Conservation (phyloP, 208 protist species). For the Wallacemonas rigidus region DNA sequence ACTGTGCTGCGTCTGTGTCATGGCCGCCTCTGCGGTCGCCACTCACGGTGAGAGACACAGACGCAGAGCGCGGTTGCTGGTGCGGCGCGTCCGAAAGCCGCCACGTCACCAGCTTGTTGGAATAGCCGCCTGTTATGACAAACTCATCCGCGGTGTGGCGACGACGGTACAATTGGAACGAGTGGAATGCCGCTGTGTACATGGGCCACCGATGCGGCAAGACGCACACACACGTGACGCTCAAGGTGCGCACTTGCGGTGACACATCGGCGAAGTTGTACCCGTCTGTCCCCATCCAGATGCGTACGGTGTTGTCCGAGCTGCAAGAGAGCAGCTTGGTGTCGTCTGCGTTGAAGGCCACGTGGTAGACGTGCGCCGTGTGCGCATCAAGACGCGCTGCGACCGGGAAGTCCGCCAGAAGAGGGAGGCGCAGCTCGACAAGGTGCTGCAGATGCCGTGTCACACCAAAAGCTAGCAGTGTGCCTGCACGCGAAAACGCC, state of each 20-base stretch:
- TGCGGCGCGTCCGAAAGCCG: not conserved
- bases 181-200: constrained; percentile 73
- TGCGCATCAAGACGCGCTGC: constrained; percentile 47
- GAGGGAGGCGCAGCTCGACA: constrained; percentile 55
- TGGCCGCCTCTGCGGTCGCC: no score
- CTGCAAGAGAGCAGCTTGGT: constrained; percentile 64
- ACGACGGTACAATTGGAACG: constrained; percentile 8
- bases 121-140: constrained; percentile 80
- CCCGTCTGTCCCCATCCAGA: constrained; percentile 42
- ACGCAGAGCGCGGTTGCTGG: not conserved
- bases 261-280: constrained; percentile 26
- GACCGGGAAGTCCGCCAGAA: constrained; percentile 40
- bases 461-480: constrained; percentile 61
- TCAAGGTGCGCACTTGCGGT: not conserved
- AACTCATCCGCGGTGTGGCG: constrained; percentile 31
- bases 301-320: constrained; percentile 70
- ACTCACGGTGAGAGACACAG: no score
- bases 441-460: constrained; percentile 58
- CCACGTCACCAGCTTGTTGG: constrained; percentile 62
- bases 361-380: constrained; percentile 64
- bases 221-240: constrained; percentile 39
- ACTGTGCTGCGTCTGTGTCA: no score
- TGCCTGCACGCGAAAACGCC: constrained; percentile 42
- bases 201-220: constrained; percentile 72
- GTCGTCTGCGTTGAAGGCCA: constrained; percentile 56